These are phyloP conservation scores for Porcisia deanei DNA, from an alignment of 208 protist species.

Conservation along the genomic window DNA sequence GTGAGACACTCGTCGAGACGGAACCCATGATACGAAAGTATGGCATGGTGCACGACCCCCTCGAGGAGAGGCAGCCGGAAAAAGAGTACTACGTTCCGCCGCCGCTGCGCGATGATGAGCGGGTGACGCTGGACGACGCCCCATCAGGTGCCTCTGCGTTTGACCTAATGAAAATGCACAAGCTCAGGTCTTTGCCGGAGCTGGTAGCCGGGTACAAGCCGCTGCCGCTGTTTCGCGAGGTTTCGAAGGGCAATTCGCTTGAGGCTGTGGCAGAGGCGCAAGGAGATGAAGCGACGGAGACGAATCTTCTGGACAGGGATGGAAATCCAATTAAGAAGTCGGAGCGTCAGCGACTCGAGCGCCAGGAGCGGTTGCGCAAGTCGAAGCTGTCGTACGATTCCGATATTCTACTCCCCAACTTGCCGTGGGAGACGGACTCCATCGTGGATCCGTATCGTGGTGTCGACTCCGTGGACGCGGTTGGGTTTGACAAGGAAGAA, in stretches of 20 bases:
- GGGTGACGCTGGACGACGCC: slow-evolving; percentile 81
- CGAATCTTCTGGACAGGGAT: slow-evolving; percentile 26
- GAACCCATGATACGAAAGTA: slow-evolving; percentile 80
- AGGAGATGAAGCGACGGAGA: slow-evolving; percentile 11
- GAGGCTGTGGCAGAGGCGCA: slow-evolving; percentile 26
- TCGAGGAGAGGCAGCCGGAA: slow-evolving; percentile 45
- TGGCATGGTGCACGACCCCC: slow-evolving; percentile 76
- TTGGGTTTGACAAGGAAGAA: slow-evolving; percentile 77
- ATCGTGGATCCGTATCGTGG: slow-evolving; percentile 86
- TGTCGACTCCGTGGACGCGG: slow-evolving; percentile 54
- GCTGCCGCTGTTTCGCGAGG: slow-evolving; percentile 77
- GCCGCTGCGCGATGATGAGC: slow-evolving; percentile 48
- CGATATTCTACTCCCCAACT: slow-evolving; percentile 78
- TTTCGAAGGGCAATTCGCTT: slow-evolving; percentile 42
- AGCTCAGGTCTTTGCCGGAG: slow-evolving; percentile 71
- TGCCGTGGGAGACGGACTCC: slow-evolving; percentile 89
- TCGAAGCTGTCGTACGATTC: slow-evolving; percentile 77
- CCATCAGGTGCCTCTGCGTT: slow-evolving; percentile 70
- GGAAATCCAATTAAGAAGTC: slow-evolving; percentile 67
- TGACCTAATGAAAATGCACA: slow-evolving; percentile 85
- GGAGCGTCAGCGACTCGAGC: slow-evolving; percentile 65
- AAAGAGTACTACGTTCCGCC: slow-evolving; percentile 73
- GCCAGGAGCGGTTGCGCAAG: slow-evolving; percentile 75
- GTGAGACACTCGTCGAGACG: slow-evolving; percentile 74
- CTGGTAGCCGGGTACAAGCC: slow-evolving; percentile 84